These are phyloP conservation scores for Saccharomycopsis fermentans DNA, from an alignment of 805 yeast species.

Conservation along the genomic window DNA sequence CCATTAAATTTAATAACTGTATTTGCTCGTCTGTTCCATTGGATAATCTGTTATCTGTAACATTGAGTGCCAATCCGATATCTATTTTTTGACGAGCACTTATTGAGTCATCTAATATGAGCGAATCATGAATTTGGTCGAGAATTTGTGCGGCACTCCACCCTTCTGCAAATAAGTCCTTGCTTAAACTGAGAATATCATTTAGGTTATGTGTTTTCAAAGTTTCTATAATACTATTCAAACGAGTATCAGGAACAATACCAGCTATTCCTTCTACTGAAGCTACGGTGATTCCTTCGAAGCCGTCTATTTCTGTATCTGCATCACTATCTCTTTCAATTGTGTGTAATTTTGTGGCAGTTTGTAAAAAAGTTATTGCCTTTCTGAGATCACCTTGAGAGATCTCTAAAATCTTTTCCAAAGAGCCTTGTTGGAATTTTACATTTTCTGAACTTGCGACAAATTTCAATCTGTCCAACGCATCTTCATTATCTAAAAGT, in stretches of 20 bases:
- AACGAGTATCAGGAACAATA: conserved; percentile 43
- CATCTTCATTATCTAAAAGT: conserved; percentile 60
- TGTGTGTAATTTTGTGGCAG: conserved; percentile 52
- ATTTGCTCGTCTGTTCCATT: conserved; percentile 88
- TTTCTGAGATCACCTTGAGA: conserved; percentile 87
- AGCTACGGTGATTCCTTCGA: conserved; percentile 21
- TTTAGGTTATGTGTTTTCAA: conserved; percentile 27
- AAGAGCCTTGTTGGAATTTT: conserved; percentile 35
- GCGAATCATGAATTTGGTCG: conserved; percentile 59
- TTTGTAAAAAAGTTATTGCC: conserved; percentile 84
- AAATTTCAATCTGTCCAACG: conserved; percentile 53
- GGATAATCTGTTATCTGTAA: conserved; percentile 60
- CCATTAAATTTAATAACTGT: conserved; percentile 58
- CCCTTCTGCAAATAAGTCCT: conserved; percentile 50
- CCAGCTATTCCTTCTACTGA: conserved; percentile 61
- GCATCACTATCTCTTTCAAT: conserved; percentile 16
- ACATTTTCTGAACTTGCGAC: conserved; percentile 47
- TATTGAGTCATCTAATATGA: conserved; percentile 45
- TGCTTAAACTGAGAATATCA: conserved; percentile 34
- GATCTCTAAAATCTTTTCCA: conserved; percentile 56
- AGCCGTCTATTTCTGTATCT: conserved; percentile 29
- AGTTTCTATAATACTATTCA: conserved; percentile 33
- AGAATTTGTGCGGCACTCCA: conserved; percentile 71
- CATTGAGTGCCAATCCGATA: conserved; percentile 57
- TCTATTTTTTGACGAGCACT: conserved; percentile 48